phyloP scores from a whole-genome alignment of 108 stramenopile species.

The Nitzschia putrida region DNA sequence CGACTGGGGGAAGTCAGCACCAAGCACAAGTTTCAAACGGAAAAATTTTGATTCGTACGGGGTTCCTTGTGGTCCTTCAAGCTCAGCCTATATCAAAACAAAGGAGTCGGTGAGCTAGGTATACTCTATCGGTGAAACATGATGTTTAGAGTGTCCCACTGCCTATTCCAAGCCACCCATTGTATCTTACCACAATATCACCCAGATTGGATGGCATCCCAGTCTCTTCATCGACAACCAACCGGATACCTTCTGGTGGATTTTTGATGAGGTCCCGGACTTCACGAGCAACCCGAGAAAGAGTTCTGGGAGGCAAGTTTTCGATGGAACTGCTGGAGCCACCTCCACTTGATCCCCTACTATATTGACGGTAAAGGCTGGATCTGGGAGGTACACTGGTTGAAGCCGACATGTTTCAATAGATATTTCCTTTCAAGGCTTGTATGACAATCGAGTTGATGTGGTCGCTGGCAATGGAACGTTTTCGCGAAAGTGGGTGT shows the following conservation, averaged over 20 bases:
- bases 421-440: too few relatives aligned
- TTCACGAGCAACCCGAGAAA: constrained; percentile 84
- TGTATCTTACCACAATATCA: constrained; percentile 71
- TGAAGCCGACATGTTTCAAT: constrained; percentile 28
- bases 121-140: not conserved
- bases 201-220: constrained; percentile 71
- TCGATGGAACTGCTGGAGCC: constrained; percentile 50
- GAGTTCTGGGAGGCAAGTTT: constrained; percentile 88
- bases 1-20: constrained; percentile 83
- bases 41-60: constrained; percentile 94
- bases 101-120: not conserved
- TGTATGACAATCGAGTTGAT: not conserved
- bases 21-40: constrained; percentile 90
- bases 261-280: constrained; percentile 78
- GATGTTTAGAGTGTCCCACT: not conserved
- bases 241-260: constrained; percentile 85
- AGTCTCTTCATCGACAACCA: constrained; percentile 77
- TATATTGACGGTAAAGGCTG: constrained; percentile 48
- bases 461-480: constrained; percentile 5
- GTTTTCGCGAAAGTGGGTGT: constrained; percentile 9
- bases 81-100: constrained; percentile 72
- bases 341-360: constrained; percentile 30
- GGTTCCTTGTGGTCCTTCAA: constrained; percentile 93
- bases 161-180: not conserved
- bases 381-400: constrained; percentile 22